A percentile compares a stretch with the other conserved stretches of the same genome.
phyloP scores from a whole-genome alignment of 139 green algal species.

The Chlorella sp. region DNA sequence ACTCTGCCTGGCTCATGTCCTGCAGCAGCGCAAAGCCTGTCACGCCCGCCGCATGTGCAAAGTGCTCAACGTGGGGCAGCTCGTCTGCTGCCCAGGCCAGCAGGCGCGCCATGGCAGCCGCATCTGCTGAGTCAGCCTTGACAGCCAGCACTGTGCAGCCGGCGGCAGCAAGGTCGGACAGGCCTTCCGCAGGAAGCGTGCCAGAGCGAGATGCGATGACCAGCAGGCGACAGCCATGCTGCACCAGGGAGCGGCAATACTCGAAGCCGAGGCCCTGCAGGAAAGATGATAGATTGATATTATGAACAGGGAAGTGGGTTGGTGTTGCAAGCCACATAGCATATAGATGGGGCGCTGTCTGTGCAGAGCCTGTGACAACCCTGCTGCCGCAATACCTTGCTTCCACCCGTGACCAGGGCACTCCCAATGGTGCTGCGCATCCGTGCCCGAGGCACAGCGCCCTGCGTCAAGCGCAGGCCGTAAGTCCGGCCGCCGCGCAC shows the following conservation, averaged over 20 bases:
- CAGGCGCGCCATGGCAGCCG: not conserved
- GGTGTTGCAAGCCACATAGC: too few species aligned
- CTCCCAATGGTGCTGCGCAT: not conserved
- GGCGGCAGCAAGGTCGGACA: not conserved
- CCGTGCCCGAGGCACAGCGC: not conserved
- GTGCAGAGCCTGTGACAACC: too few species aligned
- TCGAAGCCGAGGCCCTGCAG: conserved; percentile 6
- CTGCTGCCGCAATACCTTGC: too few species aligned
- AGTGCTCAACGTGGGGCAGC: conserved; percentile 40
- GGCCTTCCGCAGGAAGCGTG: not conserved
- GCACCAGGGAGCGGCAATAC: not conserved
- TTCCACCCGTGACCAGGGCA: not conserved
- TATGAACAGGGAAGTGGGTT: too few species aligned
- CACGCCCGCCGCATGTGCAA: conserved; percentile 47
- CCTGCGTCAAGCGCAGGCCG: not conserved
- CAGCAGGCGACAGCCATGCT: not conserved
- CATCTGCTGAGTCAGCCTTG: not conserved
- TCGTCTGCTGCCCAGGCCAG: conserved; percentile 31
- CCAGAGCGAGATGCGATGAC: not conserved
- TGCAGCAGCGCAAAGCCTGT: conserved; percentile 33
- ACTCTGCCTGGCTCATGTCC: conserved; percentile 2
- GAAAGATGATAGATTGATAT: not conserved
- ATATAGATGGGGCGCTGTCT: too few species aligned
- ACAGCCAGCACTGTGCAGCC: not conserved
- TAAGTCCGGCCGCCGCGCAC: not conserved